Base-by-base conservation (phyloP, 352 stramenopile species). In the Paralagenidium karlingii region DNA sequence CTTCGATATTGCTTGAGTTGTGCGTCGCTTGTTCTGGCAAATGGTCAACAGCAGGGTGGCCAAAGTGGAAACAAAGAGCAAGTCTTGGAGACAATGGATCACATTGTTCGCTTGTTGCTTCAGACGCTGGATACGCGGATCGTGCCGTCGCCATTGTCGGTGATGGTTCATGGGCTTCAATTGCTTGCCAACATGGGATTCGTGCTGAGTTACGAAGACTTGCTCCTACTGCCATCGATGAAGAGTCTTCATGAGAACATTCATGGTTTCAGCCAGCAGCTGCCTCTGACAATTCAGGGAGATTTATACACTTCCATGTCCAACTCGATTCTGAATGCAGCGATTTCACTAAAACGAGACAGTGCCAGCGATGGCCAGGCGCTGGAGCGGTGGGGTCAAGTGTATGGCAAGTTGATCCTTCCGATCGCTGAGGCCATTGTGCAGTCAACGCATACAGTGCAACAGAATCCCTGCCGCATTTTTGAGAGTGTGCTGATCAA, bases 241-340 rank as follows among this genome's bases (percentile, higher is more conserved):
- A 43, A 45, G 2, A 66, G 84, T 38, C 54, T 89, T 9, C 60
- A 84, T 38, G 40, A 49, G 13, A 73, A 82, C 37, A 71, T 89
- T 31, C 75, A 86, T 34, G 54, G 66, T 34, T 86, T 89, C 47
- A 80, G 71, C 16, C 47, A 77, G 36, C 69, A 86, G 24, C 48
- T 89, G 16, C 71, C 66, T 16, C 53, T 79, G 8, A 49, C 59
- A 16, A 83, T 89, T 40, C 71, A 89, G 45, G 69, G 67, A 22
- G 68, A 84, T 34, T 47, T 89, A 16, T 89, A 82, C 45, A 83
- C 68, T 12, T 76, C 75, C 1, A 78, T 86, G 63, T 82, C 73
- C 0, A 82, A 85, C 46, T 82, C 66, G 7, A 79, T 85, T 47
- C 27, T 89, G 22, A 82, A 82, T 51, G 79, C 71, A 21, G 68